Evolutionary conservation across 2,329 filamentous ascomycete genomes (phyloP), one percentile per base, ranked within the genome.

Genomic region (Coniochaeta hoffmannii): DNA sequence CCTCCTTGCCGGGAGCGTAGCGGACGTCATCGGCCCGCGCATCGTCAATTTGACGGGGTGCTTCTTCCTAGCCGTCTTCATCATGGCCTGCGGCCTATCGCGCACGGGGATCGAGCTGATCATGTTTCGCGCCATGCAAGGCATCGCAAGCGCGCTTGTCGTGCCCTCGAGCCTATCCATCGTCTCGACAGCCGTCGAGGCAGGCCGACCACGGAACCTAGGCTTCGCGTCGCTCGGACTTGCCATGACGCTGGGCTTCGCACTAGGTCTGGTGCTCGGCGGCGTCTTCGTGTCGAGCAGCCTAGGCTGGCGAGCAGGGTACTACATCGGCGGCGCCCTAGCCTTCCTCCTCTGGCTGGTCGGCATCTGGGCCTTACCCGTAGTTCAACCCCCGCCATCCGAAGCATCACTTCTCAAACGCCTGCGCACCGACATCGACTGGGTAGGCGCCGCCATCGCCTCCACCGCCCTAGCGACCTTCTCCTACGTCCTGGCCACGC

Each of bases 401-500:
- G 30, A 31, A 9, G 15, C 34, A 3, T 26, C 24, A 11, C n/a
- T 49, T 11, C 30, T 19, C 15, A 56, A 38, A 41, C 44, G 57
- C n/a, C 61, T 61, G 28, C 50, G 44, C 14, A 68, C 61, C 0
- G 75, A 80, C 14, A 73, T 83, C 46, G 81, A 83, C 58, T 83
- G 79, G 79, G 59, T 79, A 22, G 80, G 80, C 0, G 76, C 76
- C 0, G 22, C 71, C 0, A 69, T 82, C 3, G 74, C 73, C 1
- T 76, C 73, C 34, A 64, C 69, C 0, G 74, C 70, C 17, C 67
- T 83, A 57, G 76, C 73, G 0, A 64, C 79, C 53, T 64, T 82
- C 1, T 59, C 57, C 5, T 59, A 59, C 36, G 49, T 51, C 28
- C 49, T 51, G 4, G 49, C 49, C 14, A 51, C 53, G 22, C 35